phyloP scores from a whole-genome alignment of 768 basidiomycete genomes.

The Termitomyces sp. region DNA sequence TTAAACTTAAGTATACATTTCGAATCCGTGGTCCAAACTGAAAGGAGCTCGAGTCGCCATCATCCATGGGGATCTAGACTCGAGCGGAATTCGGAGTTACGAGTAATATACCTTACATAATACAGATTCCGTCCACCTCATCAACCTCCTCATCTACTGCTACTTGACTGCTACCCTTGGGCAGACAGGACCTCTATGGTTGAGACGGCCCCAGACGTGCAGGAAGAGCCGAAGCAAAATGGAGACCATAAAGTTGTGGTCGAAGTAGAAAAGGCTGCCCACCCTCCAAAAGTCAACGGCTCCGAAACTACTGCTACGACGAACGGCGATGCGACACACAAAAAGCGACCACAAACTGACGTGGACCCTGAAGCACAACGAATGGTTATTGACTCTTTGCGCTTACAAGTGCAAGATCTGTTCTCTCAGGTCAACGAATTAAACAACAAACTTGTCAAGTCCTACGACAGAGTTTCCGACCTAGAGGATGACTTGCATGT shows the following conservation, averaged over 20 bases:
- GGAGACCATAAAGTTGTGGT: background rate
- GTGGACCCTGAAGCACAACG: constrained; percentile 69
- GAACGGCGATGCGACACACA: constrained; percentile 17
- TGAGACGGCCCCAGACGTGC: constrained; percentile 12
- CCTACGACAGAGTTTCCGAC: constrained; percentile 89
- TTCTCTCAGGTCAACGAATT: constrained; percentile 88
- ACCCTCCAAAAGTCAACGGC: constrained; percentile 20
- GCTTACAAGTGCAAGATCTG: constrained; percentile 80
- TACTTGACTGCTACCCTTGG: background rate
- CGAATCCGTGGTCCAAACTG: too few relatives aligned
- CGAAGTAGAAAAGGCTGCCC: constrained; percentile 1
- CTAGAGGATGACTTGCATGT: constrained; percentile 88
- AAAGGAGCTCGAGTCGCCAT: too few relatives aligned
- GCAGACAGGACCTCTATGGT: constrained; percentile 12
- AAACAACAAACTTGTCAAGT: constrained; percentile 89
- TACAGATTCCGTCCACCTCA: background rate
- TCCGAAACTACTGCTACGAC: background rate
- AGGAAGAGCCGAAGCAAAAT: constrained; percentile 5
- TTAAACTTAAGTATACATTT: too few relatives aligned
- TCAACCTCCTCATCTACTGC: background rate
- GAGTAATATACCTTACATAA: background rate
- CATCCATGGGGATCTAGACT: background rate
- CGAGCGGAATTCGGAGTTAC: background rate
- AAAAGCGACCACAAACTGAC: constrained; percentile 18
- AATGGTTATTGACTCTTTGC: constrained; percentile 78